Evolutionary conservation across 306 rosid species (phyloP).

Genomic region (Fragaria nilgerrensis): DNA sequence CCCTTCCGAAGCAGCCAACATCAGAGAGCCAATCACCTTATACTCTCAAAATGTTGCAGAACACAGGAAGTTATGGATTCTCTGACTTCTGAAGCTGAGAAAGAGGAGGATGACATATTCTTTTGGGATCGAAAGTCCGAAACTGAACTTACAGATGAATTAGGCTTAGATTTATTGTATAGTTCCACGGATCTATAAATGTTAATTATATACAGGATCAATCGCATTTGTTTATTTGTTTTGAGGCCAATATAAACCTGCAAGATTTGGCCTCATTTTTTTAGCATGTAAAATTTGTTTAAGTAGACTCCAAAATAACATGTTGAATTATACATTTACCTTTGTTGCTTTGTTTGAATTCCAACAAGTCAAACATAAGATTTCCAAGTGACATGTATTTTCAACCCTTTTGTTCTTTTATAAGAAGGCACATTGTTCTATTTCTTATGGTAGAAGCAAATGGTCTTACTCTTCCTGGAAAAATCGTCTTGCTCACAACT

Average conservation of each 20-base stretch:
- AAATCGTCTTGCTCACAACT: background rate
- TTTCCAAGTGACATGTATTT: background rate
- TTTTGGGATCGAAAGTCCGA: background rate
- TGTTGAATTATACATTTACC: background rate
- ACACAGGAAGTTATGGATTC: constrained; percentile 10
- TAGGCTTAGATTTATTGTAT: constrained; percentile 25
- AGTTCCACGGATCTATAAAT: constrained; percentile 20
- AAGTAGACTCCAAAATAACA: constrained; percentile 4
- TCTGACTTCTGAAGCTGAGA: constrained; percentile 10
- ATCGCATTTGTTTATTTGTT: constrained; percentile 29
- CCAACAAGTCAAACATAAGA: background rate
- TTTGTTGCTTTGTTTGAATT: background rate
- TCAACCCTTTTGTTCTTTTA: background rate
- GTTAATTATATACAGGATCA: constrained; percentile 1
- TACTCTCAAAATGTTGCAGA: constrained; percentile 32
- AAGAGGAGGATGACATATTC: constrained; percentile 12
- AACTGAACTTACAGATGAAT: background rate
- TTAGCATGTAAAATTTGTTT: background rate
- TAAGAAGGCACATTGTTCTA: background rate
- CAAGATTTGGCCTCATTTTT: background rate
- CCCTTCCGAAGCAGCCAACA: constrained; percentile 24
- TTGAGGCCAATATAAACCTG: constrained; percentile 13
- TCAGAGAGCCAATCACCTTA: constrained; percentile 18
- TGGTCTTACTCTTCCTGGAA: too few relatives aligned
- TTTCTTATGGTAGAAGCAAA: background rate